Evolutionary conservation across 441 rosid genomes (phyloP).

Genomic region (Theobroma grandiflorum): DNA sequence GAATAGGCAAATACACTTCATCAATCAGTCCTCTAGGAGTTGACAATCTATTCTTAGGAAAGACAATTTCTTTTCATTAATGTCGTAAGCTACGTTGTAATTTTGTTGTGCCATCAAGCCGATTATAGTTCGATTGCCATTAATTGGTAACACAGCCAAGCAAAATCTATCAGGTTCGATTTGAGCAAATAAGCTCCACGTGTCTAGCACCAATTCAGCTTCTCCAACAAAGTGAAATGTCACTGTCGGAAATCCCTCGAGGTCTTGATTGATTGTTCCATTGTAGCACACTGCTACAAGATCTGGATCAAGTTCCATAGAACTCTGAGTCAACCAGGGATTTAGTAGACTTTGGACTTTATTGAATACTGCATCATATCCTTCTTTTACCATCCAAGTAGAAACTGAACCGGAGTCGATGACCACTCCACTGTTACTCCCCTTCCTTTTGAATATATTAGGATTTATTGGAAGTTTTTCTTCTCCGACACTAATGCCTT

Average conservation of each 20-base stretch:
- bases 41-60: neutral
- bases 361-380: conserved; percentile 27
- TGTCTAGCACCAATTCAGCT: conserved; percentile 42
- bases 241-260: conserved; percentile 42
- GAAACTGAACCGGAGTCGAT: conserved; percentile 35
- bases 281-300: neutral
- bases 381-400: conserved; percentile 22
- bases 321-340: conserved; percentile 10
- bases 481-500: conserved; percentile 45
- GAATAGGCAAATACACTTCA: too few species aligned
- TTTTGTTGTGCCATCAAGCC: neutral
- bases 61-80: neutral
- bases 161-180: conserved; percentile 32
- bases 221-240: conserved; percentile 42
- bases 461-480: conserved; percentile 30
- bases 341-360: conserved; percentile 33
- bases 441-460: neutral
- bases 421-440: conserved; percentile 17
- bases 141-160: conserved; percentile 23
- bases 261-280: conserved; percentile 33
- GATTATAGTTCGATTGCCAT: neutral
- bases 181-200: conserved; percentile 43
- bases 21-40: neutral
- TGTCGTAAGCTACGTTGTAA: neutral
- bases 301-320: neutral